These are phyloP conservation scores for Pseudopithomyces maydicus DNA, from an alignment of 2,329 filamentous ascomycete genomes.

Conservation along the genomic window DNA sequence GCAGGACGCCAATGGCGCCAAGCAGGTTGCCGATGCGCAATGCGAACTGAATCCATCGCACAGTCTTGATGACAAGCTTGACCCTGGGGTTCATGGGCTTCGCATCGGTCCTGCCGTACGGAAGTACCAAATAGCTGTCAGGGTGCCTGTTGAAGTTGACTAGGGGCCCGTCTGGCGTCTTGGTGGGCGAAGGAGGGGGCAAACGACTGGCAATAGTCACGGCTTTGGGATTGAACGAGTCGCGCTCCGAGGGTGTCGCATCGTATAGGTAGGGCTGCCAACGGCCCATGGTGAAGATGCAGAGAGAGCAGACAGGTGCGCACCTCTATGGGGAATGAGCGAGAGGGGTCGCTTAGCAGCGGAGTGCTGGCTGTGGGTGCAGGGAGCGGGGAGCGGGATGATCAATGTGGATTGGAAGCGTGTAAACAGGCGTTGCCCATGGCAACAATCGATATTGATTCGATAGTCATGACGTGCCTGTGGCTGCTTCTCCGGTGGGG, in stretches of 20 bases:
- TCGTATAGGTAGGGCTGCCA: conserved; percentile 78
- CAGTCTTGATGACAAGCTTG: conserved; percentile 72
- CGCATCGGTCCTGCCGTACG: conserved; percentile 65
- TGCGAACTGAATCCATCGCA: conserved; percentile 70
- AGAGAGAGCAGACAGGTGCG: conserved; percentile 33
- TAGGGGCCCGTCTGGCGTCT: conserved; percentile 74
- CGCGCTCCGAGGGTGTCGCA: conserved; percentile 46
- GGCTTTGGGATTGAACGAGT: conserved; percentile 85
- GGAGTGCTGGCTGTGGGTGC: conserved; percentile 35
- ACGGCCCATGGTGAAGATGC: conserved; percentile 45
- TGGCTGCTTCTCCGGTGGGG: not conserved
- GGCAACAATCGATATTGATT: conserved; percentile 31
- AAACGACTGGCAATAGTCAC: conserved; percentile 79
- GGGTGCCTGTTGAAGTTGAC: conserved; percentile 85
- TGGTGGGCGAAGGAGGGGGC: conserved; percentile 61
- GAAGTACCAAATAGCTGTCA: conserved; percentile 71
- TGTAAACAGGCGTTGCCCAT: conserved; percentile 40
- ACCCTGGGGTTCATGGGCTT: conserved; percentile 71
- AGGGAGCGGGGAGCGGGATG: conserved; percentile 31
- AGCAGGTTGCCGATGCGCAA: conserved; percentile 71
- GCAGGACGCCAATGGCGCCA: conserved; percentile 72
- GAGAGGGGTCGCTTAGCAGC: conserved; percentile 37
- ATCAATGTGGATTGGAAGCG: conserved; percentile 25
- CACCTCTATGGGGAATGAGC: conserved; percentile 32
- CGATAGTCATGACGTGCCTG: conserved; percentile 7